Conservation (phyloP, 2,329 filamentous ascomycete species). For the Pleomassaria siparia region DNA sequence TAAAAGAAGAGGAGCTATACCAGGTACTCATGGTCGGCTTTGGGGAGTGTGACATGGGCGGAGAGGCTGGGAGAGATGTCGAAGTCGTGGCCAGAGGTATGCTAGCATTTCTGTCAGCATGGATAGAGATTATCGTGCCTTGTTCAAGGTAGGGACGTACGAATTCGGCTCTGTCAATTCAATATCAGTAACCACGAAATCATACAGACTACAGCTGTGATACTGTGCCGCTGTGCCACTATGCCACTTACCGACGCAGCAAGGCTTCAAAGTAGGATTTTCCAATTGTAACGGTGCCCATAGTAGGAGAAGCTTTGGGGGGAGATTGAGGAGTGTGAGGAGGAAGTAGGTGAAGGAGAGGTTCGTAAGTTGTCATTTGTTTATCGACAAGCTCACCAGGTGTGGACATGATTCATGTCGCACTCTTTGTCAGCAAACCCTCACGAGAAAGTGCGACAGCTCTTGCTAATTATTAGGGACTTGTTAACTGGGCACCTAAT, state of each 20-base stretch:
- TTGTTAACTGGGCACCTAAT: no score
- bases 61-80: conserved; percentile 39
- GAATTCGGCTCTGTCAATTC: conserved; percentile 48
- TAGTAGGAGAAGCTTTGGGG: conserved; percentile 26
- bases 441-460: no score
- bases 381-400: conserved; percentile 26
- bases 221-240: no score
- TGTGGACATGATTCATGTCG: no score
- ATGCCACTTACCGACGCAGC: conserved; percentile 61
- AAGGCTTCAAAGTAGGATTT: conserved; percentile 64
- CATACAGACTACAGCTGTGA: not conserved
- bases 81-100: conserved; percentile 43
- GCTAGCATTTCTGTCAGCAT: conserved; percentile 32
- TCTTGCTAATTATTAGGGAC: no score
- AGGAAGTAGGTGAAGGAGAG: conserved; percentile 7
- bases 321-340: conserved; percentile 11
- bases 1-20: conserved; percentile 42
- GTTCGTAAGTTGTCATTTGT: conserved; percentile 10
- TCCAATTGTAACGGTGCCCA: conserved; percentile 59
- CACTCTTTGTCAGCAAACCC: no score
- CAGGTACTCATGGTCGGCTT: conserved; percentile 63
- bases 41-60: conserved; percentile 57
- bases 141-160: conserved; percentile 41
- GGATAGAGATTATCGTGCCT: not conserved
- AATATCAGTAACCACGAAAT: conserved; percentile 23